Conservation (phyloP, 2,329 filamentous ascomycete genomes). For the Pochonia chlamydosporia region DNA sequence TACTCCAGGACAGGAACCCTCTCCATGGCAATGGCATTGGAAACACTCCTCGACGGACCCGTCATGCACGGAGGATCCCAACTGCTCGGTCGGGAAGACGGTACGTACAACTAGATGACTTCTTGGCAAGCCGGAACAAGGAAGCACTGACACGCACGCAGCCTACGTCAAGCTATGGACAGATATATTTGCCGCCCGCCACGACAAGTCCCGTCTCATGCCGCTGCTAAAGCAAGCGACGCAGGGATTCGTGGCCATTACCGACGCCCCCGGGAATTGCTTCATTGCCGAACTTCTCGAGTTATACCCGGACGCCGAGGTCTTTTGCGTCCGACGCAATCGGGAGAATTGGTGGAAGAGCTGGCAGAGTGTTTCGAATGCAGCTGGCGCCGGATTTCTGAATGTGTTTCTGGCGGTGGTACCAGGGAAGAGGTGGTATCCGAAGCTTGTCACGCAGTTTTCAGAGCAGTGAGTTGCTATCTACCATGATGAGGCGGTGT, state of each 20-base stretch:
- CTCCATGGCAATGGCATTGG: conserved; percentile 41
- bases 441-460: neutral
- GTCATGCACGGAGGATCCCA: conserved; percentile 43
- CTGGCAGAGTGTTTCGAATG: conserved; percentile 15
- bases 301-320: conserved; percentile 42
- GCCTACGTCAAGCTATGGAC: conserved; percentile 9
- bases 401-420: conserved; percentile 6
- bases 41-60: conserved; percentile 40
- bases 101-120: too few relatives aligned
- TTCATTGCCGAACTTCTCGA: conserved; percentile 40
- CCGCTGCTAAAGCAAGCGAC: conserved; percentile 28
- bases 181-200: conserved; percentile 6
- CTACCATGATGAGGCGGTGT: neutral
- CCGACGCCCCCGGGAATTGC: conserved; percentile 35
- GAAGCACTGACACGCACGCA: too few relatives aligned
- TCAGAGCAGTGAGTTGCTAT: neutral
- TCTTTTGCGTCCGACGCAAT: conserved; percentile 35
- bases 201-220: conserved; percentile 19
- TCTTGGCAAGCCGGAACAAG: too few relatives aligned
- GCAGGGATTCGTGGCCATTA: conserved; percentile 39
- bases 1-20: conserved; percentile 30
- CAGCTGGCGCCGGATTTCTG: conserved; percentile 2
- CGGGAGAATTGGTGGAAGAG: conserved; percentile 29
- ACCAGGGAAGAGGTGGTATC: neutral
- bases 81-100: conserved; percentile 27